Conservation (phyloP, 2,329 filamentous ascomycete genomes). For the Colletotrichum tropicicola region DNA sequence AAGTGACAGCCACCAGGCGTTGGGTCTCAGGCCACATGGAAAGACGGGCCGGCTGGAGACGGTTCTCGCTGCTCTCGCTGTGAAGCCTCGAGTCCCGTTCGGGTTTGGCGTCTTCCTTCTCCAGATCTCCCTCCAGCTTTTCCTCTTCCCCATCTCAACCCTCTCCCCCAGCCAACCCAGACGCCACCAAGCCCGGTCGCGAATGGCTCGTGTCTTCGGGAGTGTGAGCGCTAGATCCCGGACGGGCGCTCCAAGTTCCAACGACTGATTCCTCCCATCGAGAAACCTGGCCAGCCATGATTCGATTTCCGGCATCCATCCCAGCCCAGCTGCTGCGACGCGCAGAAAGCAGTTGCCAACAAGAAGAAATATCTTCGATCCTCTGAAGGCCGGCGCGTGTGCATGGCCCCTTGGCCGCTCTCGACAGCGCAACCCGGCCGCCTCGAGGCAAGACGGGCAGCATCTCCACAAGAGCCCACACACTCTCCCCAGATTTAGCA, state of each 20-base stretch:
- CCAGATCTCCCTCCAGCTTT: conserved; percentile 23
- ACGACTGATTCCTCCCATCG: neutral
- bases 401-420: neutral
- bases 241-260: neutral
- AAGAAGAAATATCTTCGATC: neutral
- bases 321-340: neutral
- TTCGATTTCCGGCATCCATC: neutral
- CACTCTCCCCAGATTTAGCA: conserved; percentile 16
- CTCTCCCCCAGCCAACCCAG: neutral
- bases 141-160: neutral
- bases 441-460: conserved; percentile 22
- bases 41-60: conserved; percentile 22
- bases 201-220: conserved; percentile 16
- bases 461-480: conserved; percentile 26
- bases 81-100: neutral
- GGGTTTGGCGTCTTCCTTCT: conserved; percentile 8
- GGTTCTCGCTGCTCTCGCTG: conserved; percentile 3
- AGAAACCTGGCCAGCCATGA: neutral
- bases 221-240: neutral
- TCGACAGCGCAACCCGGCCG: neutral
- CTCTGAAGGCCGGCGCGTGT: neutral
- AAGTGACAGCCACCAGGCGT: neutral
- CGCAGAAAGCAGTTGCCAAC: conserved; percentile 4
- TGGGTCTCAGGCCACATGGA: conserved; percentile 25
- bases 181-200: conserved; percentile 1